A percentile compares a stretch with the other conserved stretches of the same genome.
Conservation (phyloP, 257 asterid genomes). For the Rehmannia glutinosa region DNA sequence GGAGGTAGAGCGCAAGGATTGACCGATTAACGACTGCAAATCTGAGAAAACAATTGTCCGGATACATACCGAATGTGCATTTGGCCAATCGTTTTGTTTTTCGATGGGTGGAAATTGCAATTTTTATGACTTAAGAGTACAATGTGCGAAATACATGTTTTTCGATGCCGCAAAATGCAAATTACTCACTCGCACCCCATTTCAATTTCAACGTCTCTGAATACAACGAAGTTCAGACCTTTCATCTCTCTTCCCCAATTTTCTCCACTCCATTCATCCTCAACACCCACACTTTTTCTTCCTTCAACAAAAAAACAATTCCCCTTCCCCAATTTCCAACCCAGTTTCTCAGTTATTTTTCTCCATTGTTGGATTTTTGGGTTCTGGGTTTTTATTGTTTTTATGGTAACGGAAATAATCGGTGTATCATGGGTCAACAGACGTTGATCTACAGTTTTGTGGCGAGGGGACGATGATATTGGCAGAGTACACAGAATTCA, state of each 20-base stretch:
- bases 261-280: conserved; percentile 30
- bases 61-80: no score
- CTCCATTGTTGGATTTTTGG: conserved; percentile 1
- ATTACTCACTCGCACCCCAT: background rate
- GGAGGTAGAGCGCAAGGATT: no score
- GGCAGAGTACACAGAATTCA: conserved; percentile 42
- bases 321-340: conserved; percentile 6
- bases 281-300: conserved; percentile 12
- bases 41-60: no score
- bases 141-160: no score
- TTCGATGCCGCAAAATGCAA: background rate
- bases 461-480: conserved; percentile 39
- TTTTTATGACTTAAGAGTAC: no score
- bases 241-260: conserved; percentile 20
- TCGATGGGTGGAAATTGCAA: no score
- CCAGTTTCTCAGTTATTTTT: background rate
- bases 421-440: conserved; percentile 44
- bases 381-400: conserved; percentile 5
- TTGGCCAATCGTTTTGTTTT: no score
- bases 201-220: conserved; percentile 11
- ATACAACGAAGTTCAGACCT: conserved; percentile 1
- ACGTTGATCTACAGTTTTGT: conserved; percentile 48
- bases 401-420: background rate
- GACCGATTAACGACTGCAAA: no score
- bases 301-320: conserved; percentile 4